A percentile compares a stretch with the other conserved stretches of the same genome.
These are phyloP conservation scores for Casuarina cunninghamiana DNA, from an alignment of 306 rosid species.

Conservation along the genomic window DNA sequence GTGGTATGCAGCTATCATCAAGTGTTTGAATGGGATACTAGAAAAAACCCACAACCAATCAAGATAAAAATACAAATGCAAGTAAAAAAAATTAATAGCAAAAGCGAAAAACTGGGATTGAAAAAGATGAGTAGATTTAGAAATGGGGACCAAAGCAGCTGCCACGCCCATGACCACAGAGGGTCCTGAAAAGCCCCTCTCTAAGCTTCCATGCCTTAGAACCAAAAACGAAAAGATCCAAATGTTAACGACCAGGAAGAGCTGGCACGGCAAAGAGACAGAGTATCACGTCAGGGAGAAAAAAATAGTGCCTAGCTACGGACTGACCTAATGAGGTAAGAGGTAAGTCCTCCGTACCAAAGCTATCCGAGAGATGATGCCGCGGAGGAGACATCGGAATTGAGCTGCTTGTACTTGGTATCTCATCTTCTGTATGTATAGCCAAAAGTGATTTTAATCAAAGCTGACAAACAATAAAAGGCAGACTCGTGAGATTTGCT, in stretches of 20 bases:
- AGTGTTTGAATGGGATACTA: constrained; percentile 66
- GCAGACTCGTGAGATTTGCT: too few relatives aligned
- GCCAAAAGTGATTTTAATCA: too few relatives aligned
- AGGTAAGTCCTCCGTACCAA: constrained; percentile 40
- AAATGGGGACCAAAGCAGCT: constrained; percentile 59
- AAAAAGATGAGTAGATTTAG: constrained; percentile 5
- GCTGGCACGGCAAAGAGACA: constrained; percentile 28
- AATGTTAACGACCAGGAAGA: neutral
- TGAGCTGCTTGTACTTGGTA: constrained; percentile 45
- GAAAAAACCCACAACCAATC: constrained; percentile 10
- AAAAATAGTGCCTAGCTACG: constrained; percentile 35
- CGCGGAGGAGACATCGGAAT: constrained; percentile 47
- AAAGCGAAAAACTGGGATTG: neutral
- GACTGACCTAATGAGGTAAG: constrained; percentile 53
- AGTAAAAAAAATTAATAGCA: constrained; percentile 26
- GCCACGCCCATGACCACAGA: constrained; percentile 87
- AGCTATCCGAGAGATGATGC: constrained; percentile 41
- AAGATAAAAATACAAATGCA: constrained; percentile 1
- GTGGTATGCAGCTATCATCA: constrained; percentile 79
- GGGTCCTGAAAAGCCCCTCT: constrained; percentile 33
- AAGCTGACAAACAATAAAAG: too few relatives aligned
- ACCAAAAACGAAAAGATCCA: neutral
- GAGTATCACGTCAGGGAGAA: constrained; percentile 37
- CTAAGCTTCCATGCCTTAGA: constrained; percentile 26
- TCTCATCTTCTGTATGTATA: neutral